A percentile compares a stretch with the other conserved stretches of the same genome.
These are phyloP conservation scores for Penicillium sp. DNA, from an alignment of 2,329 filamentous ascomycete species.

Conservation along the genomic window DNA sequence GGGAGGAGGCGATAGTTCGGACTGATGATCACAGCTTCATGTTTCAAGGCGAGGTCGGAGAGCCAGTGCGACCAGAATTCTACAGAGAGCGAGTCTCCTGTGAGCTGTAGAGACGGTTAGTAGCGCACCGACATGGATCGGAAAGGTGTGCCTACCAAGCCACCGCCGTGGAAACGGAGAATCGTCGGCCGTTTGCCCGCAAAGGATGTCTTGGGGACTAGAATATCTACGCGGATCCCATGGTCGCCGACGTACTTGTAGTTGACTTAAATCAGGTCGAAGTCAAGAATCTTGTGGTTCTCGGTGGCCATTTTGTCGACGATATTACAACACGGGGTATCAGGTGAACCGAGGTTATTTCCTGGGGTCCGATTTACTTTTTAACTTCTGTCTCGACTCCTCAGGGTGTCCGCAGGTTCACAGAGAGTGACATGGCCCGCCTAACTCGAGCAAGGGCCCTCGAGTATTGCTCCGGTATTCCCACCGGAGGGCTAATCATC, in stretches of 20 bases:
- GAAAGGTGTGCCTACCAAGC: slow-evolving; percentile 37
- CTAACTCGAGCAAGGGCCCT: no score
- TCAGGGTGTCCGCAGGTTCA: no score
- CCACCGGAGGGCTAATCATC: no score
- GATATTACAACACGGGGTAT: not conserved
- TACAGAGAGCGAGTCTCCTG: slow-evolving; percentile 32
- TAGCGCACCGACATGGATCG: not conserved
- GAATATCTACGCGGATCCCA: slow-evolving; percentile 39
- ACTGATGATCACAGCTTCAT: slow-evolving; percentile 52
- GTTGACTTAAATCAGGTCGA: slow-evolving; percentile 44
- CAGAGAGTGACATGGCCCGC: no score
- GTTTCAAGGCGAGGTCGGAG: slow-evolving; percentile 44
- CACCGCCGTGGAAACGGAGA: slow-evolving; percentile 53
- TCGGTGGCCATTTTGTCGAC: not conserved
- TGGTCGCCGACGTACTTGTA: slow-evolving; percentile 50
- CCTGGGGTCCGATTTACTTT: not conserved
- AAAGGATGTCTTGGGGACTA: slow-evolving; percentile 45
- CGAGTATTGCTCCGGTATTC: no score
- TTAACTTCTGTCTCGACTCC: not conserved
- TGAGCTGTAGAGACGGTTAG: slow-evolving; percentile 32
- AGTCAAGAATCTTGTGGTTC: slow-evolving; percentile 28
- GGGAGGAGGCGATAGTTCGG: slow-evolving; percentile 60
- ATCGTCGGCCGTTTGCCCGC: slow-evolving; percentile 46
- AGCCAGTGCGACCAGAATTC: slow-evolving; percentile 41
- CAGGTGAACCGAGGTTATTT: not conserved